Percentiles rank a stretch among this genome's conserved stretches.
Evolutionary conservation across 2,329 filamentous ascomycete genomes (phyloP).

Genomic region (Claviceps sp.): DNA sequence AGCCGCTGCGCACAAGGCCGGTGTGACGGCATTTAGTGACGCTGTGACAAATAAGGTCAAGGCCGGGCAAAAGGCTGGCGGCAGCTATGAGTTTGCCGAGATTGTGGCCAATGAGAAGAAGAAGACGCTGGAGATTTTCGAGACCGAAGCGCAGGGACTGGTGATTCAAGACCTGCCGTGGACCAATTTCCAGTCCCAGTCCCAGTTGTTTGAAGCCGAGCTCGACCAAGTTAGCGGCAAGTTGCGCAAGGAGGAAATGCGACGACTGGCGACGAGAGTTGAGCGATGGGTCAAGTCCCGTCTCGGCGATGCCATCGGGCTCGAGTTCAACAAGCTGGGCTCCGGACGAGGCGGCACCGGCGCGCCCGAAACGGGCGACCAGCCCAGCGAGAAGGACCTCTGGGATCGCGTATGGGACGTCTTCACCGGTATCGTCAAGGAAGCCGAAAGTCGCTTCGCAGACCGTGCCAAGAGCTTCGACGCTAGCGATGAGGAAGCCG

Average conservation of each 20-base stretch:
- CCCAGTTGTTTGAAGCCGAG: slow-evolving; percentile 73
- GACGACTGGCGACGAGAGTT: slow-evolving; percentile 75
- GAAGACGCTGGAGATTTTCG: slow-evolving; percentile 61
- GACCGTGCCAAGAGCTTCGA: slow-evolving; percentile 89
- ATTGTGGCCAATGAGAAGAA: slow-evolving; percentile 78
- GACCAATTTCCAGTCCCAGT: slow-evolving; percentile 76
- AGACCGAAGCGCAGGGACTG: slow-evolving; percentile 59
- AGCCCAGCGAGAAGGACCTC: slow-evolving; percentile 68
- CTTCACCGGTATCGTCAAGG: slow-evolving; percentile 69
- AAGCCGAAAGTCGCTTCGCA: slow-evolving; percentile 75
- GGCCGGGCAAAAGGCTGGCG: slow-evolving; percentile 80
- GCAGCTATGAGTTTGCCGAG: slow-evolving; percentile 84
- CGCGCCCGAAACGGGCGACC: slow-evolving; percentile 65
- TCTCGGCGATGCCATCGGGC: slow-evolving; percentile 71
- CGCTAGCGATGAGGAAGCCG: slow-evolving; percentile 79
- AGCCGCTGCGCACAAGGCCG: slow-evolving; percentile 75
- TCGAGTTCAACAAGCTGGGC: slow-evolving; percentile 94
- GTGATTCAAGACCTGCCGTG: slow-evolving; percentile 69
- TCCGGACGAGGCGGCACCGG: slow-evolving; percentile 74
- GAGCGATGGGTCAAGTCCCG: slow-evolving; percentile 89
- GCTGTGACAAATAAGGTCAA: slow-evolving; percentile 82
- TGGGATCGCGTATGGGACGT: slow-evolving; percentile 93
- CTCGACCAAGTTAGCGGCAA: slow-evolving; percentile 76
- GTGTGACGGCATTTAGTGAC: slow-evolving; percentile 72
- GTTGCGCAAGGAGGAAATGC: slow-evolving; percentile 90